Evolutionary conservation across 345 rosid genomes (phyloP), one percentile per base, ranked within the genome.

Genomic region (Sapria himalayana): DNA sequence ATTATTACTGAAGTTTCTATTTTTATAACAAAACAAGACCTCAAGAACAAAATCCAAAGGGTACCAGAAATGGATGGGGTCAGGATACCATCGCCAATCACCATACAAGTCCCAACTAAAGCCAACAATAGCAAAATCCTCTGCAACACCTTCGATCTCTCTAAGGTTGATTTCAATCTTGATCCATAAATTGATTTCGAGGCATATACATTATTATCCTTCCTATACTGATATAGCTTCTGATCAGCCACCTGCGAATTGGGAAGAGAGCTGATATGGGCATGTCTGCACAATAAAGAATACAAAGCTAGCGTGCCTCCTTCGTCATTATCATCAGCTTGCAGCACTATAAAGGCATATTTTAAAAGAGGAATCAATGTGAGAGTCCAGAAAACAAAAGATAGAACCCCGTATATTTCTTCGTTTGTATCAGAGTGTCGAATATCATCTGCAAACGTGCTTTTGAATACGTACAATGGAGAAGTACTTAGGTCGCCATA

Each of bases 61-160:
- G 38, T 54, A 85, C 96, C 96, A 13, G 93, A 85, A 57, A 85
- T 59, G 3, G 93, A 89, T 45, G 96, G 89, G 4, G 89, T 73
- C 13, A 77, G 75, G 35, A 85, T 80, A 46, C 93, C 93, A 60
- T 85, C 96, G 51, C 96, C 96, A 52, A 85, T 80, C 29, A 80
- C 85, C 96, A 85, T 85, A 68, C 85, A 85, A 35, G 96, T 74
- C 54, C 96, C 96, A 56, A 85, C 59, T 71, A 85, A 64, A 58
- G 91, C 74, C 47, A 85, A 35, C 7, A 80, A 60, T 46, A 85
- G 91, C 70, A 85, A 51, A 39, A 70, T 33, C 65, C 65, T 70
- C 74, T 80, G 93, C 65, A 80, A 41, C 20, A 74, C 77, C 35
- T 70, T 49, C 34, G 66, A 65, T 46, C 59, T 74, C 73, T 85